Evolutionary conservation across 2,329 filamentous ascomycete genomes (phyloP).

Genomic region (Colletotrichum gigasporum): DNA sequence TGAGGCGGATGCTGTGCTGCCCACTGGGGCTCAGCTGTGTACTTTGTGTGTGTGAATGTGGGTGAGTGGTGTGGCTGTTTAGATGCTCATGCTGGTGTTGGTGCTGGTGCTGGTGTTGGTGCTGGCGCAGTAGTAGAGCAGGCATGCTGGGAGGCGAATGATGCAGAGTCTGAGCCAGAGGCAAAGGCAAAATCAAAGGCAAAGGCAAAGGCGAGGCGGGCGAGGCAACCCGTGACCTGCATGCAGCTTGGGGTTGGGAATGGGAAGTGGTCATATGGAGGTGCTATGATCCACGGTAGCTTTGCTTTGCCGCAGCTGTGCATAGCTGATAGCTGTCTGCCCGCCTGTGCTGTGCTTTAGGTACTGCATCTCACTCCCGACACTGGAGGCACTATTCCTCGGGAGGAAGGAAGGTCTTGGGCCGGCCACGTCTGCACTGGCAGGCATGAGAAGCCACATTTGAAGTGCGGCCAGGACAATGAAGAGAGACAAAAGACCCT

Average conservation of each 20-base stretch:
- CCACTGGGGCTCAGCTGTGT: neutral
- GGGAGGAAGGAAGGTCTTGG: too few relatives aligned
- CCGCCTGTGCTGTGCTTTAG: too few relatives aligned
- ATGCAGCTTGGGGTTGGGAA: too few relatives aligned
- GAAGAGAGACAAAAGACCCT: too few relatives aligned
- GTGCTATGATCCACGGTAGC: neutral
- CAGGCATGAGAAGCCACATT: neutral
- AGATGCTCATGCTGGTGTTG: too few relatives aligned
- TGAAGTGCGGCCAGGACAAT: too few relatives aligned
- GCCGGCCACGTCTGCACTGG: too few relatives aligned
- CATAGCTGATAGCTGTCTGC: neutral
- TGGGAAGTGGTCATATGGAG: neutral
- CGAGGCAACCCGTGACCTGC: conserved; percentile 8
- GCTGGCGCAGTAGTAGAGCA: neutral
- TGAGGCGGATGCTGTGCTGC: neutral
- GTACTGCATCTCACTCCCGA: too few relatives aligned
- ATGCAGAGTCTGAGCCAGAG: neutral
- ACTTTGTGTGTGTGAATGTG: neutral
- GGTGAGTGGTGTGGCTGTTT: too few relatives aligned
- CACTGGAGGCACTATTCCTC: too few relatives aligned
- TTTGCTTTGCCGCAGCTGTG: neutral
- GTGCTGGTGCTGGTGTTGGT: too few relatives aligned
- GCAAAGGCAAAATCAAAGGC: neutral
- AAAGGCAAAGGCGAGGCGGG: neutral
- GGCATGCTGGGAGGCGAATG: too few relatives aligned